Base-by-base conservation (phyloP, 257 asterid genomes). In the Scutellaria baicalensis region DNA sequence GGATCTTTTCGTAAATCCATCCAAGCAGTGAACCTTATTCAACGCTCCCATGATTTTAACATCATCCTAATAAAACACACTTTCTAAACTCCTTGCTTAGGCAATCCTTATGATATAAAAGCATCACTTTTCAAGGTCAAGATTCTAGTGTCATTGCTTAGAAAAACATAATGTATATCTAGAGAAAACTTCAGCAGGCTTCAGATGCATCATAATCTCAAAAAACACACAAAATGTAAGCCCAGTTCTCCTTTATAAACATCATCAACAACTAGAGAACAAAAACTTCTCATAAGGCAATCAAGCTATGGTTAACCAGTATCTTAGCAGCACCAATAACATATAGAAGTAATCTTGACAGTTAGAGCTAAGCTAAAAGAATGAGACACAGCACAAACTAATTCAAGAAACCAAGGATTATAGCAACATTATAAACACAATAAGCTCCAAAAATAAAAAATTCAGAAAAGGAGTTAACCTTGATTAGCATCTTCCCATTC, bases 391-490 rank as follows among this genome's bases (percentile, higher is more conserved):
- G 18, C 44, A 44, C 69, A 35, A 33, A 3, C 3, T 13, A 64
- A 50, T 45, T 42, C 58, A 58, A 33, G 12, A 8, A 5, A 61
- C 6, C 10, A 35, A 33, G 10, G 20, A 45, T 27, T 27, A 27
- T 27, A 27, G 2, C 33, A 27, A 6, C 11, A 35, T 8, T 42
- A 69, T 16, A 13, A 59, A 43, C 12, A 48, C 18, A 18, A 12
- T 9, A 73, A 35, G 9, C 8, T 23, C 3, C 21, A 59, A 59
- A 68, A 44, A 23, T 31, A 3, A 40, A 1, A 33, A 70, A 69
- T 0, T 10, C 8, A 2, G 10, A 40, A 17, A 31, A 36, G 10
- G 13, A 65, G 17, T 72, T 81, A 83, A 89, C 98, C 96, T 80
- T 81, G 79, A 64, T 68, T 79, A 5, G 59, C 75, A 33, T 50